Evolutionary conservation across 1,139 yeast genomes (phyloP).

Genomic region (Saccharomyces pastorianus): DNA sequence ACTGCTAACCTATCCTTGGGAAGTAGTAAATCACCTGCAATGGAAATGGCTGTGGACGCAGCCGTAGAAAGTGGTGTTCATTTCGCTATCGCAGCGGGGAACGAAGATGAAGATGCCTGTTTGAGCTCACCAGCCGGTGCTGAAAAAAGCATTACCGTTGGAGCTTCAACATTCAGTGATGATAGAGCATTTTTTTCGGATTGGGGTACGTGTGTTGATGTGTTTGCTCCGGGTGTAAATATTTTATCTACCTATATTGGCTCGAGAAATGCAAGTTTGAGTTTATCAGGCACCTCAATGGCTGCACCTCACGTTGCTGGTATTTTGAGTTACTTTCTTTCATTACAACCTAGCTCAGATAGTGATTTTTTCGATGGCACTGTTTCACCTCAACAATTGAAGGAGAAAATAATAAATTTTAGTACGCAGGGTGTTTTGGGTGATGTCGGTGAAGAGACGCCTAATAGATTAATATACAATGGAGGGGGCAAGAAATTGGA

Average conservation of each 20-base stretch:
- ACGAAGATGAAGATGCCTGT: slow-evolving; percentile 79
- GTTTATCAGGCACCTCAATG: slow-evolving; percentile 97
- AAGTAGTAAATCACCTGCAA: slow-evolving; percentile 75
- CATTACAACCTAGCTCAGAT: slow-evolving; percentile 46
- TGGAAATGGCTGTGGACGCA: slow-evolving; percentile 76
- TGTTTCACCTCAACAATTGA: slow-evolving; percentile 80
- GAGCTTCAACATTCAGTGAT: slow-evolving; percentile 71
- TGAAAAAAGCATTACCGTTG: slow-evolving; percentile 67
- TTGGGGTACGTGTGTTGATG: slow-evolving; percentile 77
- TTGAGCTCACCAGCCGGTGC: slow-evolving; percentile 78
- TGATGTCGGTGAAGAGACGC: slow-evolving; percentile 75
- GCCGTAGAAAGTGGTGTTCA: slow-evolving; percentile 75
- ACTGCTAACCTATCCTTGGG: slow-evolving; percentile 88
- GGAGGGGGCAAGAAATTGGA: slow-evolving; percentile 84
- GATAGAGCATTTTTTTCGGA: slow-evolving; percentile 73
- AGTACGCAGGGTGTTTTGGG: slow-evolving; percentile 63
- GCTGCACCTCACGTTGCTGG: slow-evolving; percentile 98
- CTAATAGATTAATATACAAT: slow-evolving; percentile 81
- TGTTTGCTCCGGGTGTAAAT: slow-evolving; percentile 79
- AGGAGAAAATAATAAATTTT: slow-evolving; percentile 73
- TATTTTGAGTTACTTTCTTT: slow-evolving; percentile 75
- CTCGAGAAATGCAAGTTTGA: slow-evolving; percentile 72
- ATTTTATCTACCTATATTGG: slow-evolving; percentile 82
- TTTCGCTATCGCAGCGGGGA: slow-evolving; percentile 87
- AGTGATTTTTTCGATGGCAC: slow-evolving; percentile 58